Base-by-base conservation (phyloP, 208 protist genomes). In the Strigomonas galati region DNA sequence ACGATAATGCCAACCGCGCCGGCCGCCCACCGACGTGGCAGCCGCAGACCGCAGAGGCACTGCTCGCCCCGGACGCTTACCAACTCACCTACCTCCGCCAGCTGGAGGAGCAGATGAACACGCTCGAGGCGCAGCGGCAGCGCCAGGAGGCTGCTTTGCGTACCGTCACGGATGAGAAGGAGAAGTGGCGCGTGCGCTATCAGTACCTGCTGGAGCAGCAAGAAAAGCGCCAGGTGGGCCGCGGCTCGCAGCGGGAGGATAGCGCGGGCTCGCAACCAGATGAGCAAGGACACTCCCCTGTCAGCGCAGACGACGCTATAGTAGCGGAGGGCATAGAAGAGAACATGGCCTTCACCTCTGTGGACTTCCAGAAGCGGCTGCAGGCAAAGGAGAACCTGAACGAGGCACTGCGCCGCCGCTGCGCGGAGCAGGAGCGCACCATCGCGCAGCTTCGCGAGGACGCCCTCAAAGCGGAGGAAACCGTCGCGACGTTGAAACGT, bases 361-460 rank as follows among this genome's bases (percentile, higher is more conserved):
- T 40, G 7, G 35, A 40, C 35, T 40, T 40, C 35, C 35, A 40
- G 35, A 4, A 10, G 35, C 35, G 35, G 35, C 44, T 51, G 15
- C 44, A 21, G 10, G 17, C 3, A 3, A 21, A 51, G 44, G 19
- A 24, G 17, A 21, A 51, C 17, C 44, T 14, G 17, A 21, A 21
- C 44, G 44, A 51, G 44, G 44, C 15, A 3, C 44, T 51, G 17
- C 17, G 19, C 17, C 44, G 44, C 44, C 44, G 17, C 44, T 51
- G 44, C 44, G 44, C 44, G 44, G 17, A 51, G 44, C 35, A 14
- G 35, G 35, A 40, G 35, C 35, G 35, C 35, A 10, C 35, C 35
- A 4, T 40, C 35, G 35, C 35, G 35, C 35, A 84, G 68, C 79
- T 93, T 19, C 81, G 76, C 56, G 58, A 71, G 35, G 82, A 89